Evolutionary conservation across 768 basidiomycete species (phyloP).

Genomic region (Pleurotus giganteus): DNA sequence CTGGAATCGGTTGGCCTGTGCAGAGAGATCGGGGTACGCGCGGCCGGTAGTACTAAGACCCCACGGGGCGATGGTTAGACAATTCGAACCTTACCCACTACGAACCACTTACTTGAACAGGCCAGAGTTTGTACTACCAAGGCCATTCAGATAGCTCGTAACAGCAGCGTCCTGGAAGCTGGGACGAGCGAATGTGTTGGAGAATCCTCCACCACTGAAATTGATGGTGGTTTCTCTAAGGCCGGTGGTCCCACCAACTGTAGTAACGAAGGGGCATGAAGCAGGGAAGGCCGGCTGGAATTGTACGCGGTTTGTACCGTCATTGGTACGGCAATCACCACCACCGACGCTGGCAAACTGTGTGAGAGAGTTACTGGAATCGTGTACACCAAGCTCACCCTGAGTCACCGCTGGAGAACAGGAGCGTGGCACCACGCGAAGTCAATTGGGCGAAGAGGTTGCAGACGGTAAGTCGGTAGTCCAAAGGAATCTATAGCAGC

Average conservation of each 20-base stretch:
- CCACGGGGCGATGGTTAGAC: not conserved
- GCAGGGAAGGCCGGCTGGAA: slow-evolving; percentile 49
- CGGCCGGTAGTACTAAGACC: slow-evolving; percentile 16
- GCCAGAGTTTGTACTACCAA: slow-evolving; percentile 16
- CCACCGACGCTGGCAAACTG: slow-evolving; percentile 55
- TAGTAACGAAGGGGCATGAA: slow-evolving; percentile 18
- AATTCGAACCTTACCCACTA: not conserved
- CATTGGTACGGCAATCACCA: slow-evolving; percentile 46
- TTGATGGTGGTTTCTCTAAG: slow-evolving; percentile 11
- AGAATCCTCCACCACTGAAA: slow-evolving; percentile 24
- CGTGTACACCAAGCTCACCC: slow-evolving; percentile 18
- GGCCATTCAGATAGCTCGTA: slow-evolving; percentile 12
- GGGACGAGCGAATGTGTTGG: slow-evolving; percentile 24
- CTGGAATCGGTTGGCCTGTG: slow-evolving; percentile 15
- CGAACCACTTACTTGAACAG: slow-evolving; percentile 15
- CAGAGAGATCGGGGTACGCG: slow-evolving; percentile 21
- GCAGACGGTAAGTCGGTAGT: slow-evolving; percentile 46
- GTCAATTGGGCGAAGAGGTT: slow-evolving; percentile 45
- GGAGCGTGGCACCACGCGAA: slow-evolving; percentile 46
- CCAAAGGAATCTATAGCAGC: slow-evolving; percentile 33
- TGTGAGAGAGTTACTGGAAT: slow-evolving; percentile 33
- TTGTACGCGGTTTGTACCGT: slow-evolving; percentile 37
- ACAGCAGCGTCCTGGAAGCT: slow-evolving; percentile 23
- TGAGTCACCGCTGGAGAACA: slow-evolving; percentile 51
- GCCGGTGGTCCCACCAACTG: slow-evolving; percentile 14